These are phyloP conservation scores for Lepidium didymum DNA, from an alignment of 345 rosid genomes.

Conservation along the genomic window DNA sequence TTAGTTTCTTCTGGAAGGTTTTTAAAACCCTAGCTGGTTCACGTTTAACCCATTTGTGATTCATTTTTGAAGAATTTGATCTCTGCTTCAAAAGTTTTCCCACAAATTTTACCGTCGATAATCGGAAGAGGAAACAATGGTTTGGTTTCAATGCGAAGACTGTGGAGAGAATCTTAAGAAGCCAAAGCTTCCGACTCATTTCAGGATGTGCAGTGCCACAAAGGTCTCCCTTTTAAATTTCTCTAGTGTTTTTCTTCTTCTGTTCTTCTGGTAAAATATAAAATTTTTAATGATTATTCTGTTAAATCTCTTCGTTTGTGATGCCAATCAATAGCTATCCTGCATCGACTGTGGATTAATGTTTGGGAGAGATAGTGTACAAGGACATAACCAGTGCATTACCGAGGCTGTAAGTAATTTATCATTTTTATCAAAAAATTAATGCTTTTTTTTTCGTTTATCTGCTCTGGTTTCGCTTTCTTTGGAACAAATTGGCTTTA, in stretches of 20 bases:
- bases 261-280: neutral
- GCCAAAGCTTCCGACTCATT: slow-evolving; percentile 79
- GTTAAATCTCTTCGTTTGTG: neutral
- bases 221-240: slow-evolving; percentile 36
- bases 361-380: slow-evolving; percentile 72
- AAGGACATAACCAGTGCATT: slow-evolving; percentile 81
- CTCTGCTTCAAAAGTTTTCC: neutral
- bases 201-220: slow-evolving; percentile 69
- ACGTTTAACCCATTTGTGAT: slow-evolving; percentile 1
- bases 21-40: neutral
- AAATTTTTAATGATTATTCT: neutral
- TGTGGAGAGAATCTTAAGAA: slow-evolving; percentile 93
- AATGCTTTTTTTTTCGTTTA: neutral
- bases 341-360: slow-evolving; percentile 88
- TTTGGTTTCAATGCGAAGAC: slow-evolving; percentile 98
- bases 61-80: neutral
- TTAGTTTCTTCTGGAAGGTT: neutral
- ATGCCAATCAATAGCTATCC: slow-evolving; percentile 42
- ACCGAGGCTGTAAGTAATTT: slow-evolving; percentile 65
- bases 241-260: neutral
- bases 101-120: neutral
- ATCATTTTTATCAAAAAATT: neutral
- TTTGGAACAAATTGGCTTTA: neutral
- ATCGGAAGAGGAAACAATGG: slow-evolving; percentile 43
- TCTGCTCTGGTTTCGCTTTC: neutral